These are phyloP conservation scores for Acrocalymma vagum DNA, from an alignment of 2,329 filamentous ascomycete genomes.

Conservation along the genomic window DNA sequence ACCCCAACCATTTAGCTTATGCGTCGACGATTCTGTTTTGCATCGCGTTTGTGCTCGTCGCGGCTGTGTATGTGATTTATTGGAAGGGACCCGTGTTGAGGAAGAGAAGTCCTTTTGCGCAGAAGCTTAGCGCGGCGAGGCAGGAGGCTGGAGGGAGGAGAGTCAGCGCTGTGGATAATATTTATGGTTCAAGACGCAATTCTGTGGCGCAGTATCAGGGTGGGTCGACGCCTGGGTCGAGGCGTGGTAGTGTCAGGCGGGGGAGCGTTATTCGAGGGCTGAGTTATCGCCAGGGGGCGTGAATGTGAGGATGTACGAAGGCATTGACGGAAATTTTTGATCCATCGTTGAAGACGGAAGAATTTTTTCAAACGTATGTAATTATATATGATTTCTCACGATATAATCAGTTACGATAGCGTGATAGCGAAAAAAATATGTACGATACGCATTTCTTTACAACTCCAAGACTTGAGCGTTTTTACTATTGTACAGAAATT, in stretches of 20 bases:
- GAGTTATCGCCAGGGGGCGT: constrained; percentile 15
- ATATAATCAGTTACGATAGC: no score
- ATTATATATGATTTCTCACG: no score
- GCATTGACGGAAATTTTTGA: no score
- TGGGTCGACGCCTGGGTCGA: constrained; percentile 24
- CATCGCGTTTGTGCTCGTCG: constrained; percentile 56
- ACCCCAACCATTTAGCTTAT: constrained; percentile 57
- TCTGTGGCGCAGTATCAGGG: constrained; percentile 29
- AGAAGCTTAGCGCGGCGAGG: constrained; percentile 49
- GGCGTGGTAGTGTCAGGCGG: constrained; percentile 40
- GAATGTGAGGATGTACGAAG: no score
- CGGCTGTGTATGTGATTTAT: constrained; percentile 57
- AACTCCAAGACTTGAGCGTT: no score
- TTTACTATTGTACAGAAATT: no score
- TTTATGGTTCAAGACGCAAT: constrained; percentile 41
- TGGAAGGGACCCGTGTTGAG: constrained; percentile 65
- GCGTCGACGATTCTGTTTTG: constrained; percentile 66
- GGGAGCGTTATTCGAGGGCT: constrained; percentile 22
- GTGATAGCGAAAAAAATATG: no score
- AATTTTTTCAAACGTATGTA: no score
- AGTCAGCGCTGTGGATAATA: constrained; percentile 38
- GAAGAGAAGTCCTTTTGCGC: constrained; percentile 62
- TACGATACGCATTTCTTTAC: no score
- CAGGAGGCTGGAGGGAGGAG: constrained; percentile 42
- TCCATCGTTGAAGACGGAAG: no score